Percentiles rank a stretch among this genome's conserved stretches.
phyloP scores from a whole-genome alignment of 2,329 filamentous ascomycete species.

The Phaeosphaeria sp. region DNA sequence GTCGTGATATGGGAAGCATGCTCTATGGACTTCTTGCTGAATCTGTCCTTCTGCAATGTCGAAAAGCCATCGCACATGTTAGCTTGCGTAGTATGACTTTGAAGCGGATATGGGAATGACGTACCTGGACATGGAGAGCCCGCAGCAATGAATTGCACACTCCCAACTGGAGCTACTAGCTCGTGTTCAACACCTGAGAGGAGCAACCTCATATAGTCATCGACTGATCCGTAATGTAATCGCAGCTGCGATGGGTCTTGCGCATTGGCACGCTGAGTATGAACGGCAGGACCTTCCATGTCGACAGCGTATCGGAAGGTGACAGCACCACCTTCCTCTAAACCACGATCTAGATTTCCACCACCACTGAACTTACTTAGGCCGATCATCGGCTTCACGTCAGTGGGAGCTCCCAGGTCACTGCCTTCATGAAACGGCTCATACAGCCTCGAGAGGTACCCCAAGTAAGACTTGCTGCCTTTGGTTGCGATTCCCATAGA shows the following conservation, averaged over 20 bases:
- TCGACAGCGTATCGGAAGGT: constrained; percentile 74
- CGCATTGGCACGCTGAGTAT: constrained; percentile 76
- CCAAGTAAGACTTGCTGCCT: constrained; percentile 3
- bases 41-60: constrained; percentile 64
- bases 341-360: constrained; percentile 76
- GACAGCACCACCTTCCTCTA: constrained; percentile 74
- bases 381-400: constrained; percentile 46
- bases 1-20: constrained; percentile 81
- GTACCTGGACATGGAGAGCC: constrained; percentile 74
- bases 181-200: constrained; percentile 55
- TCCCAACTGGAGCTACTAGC: constrained; percentile 64
- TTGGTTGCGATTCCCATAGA: constrained; percentile 42
- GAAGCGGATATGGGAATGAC: not conserved
- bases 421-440: constrained; percentile 59
- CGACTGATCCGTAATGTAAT: constrained; percentile 74
- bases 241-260: constrained; percentile 50
- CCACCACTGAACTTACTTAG: constrained; percentile 80
- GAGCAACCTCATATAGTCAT: constrained; percentile 67
- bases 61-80: constrained; percentile 65
- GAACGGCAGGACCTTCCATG: constrained; percentile 67
- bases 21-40: constrained; percentile 63
- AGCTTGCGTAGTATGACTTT: not conserved
- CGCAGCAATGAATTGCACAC: constrained; percentile 73
- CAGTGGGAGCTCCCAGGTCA: constrained; percentile 60
- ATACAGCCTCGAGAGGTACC: constrained; percentile 16